phyloP scores from a whole-genome alignment of 2,329 filamentous ascomycete genomes.

The Fonsecaea multimorphosa region DNA sequence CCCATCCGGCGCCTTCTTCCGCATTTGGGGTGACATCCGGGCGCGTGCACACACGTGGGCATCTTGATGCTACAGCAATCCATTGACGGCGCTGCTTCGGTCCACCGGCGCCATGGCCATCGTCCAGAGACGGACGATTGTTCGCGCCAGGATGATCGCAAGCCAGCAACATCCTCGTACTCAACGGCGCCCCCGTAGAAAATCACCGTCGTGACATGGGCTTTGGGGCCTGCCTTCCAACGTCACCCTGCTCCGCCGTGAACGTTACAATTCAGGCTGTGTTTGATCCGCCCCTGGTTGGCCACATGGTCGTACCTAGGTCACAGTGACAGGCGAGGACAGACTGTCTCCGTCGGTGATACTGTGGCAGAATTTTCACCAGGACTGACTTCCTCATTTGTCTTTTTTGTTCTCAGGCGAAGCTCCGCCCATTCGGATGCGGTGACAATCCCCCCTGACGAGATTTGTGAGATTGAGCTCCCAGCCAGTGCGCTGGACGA shows the following conservation, averaged over 20 bases:
- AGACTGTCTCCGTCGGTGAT: neutral
- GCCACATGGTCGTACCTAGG: neutral
- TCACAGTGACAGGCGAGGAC: neutral
- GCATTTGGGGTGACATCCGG: constrained; percentile 19
- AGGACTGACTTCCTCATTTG: constrained; percentile 21
- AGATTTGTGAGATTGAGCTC: constrained; percentile 33
- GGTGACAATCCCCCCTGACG: constrained; percentile 25
- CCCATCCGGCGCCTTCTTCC: constrained; percentile 7
- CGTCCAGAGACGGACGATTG: neutral
- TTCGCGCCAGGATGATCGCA: neutral
- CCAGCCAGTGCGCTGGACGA: constrained; percentile 34
- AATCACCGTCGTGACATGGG: neutral
- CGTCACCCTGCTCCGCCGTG: constrained; percentile 23
- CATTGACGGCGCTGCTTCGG: constrained; percentile 1
- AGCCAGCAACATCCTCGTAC: constrained; percentile 10
- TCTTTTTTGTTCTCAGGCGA: constrained; percentile 28
- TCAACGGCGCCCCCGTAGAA: neutral
- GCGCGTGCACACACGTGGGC: constrained; percentile 10
- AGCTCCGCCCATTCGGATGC: constrained; percentile 17
- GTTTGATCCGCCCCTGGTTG: constrained; percentile 10
- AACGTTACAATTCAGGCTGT: constrained; percentile 6
- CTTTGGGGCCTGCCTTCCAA: neutral
- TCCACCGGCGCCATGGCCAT: neutral
- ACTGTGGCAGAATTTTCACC: neutral
- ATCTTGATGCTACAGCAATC: constrained; percentile 3